Evolutionary conservation across 176 grass and related monocot genomes (phyloP).

Genomic region (Musa schizocarpa): DNA sequence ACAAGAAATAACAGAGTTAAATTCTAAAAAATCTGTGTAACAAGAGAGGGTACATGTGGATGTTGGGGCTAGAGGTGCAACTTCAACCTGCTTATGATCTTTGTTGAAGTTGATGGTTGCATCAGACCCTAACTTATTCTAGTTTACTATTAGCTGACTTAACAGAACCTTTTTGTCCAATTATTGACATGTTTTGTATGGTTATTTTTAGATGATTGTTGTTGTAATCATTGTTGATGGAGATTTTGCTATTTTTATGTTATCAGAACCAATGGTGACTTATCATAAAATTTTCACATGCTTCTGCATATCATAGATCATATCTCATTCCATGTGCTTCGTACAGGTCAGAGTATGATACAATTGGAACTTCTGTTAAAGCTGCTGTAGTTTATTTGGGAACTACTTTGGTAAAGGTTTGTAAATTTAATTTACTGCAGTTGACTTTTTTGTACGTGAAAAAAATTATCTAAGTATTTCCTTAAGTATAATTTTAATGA

Average conservation of each 20-base stretch:
- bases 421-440: slow-evolving; percentile 5
- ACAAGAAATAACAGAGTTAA: too few relatives aligned
- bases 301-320: neutral
- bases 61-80: too few relatives aligned
- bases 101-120: neutral
- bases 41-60: neutral
- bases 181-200: neutral
- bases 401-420: slow-evolving; percentile 91
- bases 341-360: slow-evolving; percentile 90
- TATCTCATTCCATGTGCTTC: neutral
- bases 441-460: too few relatives aligned
- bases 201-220: neutral
- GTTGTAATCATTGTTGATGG: neutral
- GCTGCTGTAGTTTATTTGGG: slow-evolving; percentile 78
- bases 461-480: too few relatives aligned
- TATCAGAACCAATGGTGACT: neutral
- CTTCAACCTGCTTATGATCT: neutral
- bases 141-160: neutral
- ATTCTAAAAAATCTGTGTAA: too few relatives aligned
- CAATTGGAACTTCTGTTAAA: slow-evolving; percentile 87
- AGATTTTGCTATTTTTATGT: neutral
- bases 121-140: neutral
- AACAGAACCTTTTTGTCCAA: neutral
- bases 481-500: neutral
- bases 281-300: neutral